These are phyloP conservation scores for Trichosporon inkin DNA, from an alignment of 1,284 basidiomycete species.

Conservation along the genomic window DNA sequence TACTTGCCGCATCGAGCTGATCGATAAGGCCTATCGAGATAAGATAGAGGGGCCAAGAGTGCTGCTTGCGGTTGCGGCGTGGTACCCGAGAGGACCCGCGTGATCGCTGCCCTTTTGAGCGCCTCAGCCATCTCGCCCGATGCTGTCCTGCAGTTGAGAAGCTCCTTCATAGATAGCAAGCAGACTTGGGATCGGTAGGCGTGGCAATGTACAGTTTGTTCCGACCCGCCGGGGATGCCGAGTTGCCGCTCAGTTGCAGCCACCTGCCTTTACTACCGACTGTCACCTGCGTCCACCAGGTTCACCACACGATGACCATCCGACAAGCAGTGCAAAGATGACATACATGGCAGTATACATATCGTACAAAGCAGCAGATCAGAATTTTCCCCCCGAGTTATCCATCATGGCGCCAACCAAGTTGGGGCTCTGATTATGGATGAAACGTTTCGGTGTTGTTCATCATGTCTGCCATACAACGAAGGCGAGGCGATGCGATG, in stretches of 20 bases:
- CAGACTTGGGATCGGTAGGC: no score
- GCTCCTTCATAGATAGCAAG: no score
- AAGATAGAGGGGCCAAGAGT: neutral
- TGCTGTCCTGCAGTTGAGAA: no score
- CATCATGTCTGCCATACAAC: neutral
- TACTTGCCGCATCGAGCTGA: neutral
- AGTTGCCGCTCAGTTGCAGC: no score
- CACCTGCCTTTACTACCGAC: no score
- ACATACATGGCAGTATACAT: neutral
- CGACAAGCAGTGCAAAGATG: neutral
- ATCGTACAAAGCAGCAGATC: slow-evolving; percentile 5
- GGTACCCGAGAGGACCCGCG: neutral
- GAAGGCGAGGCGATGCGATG: neutral
- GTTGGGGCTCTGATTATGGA: slow-evolving; percentile 5
- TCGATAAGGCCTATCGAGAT: neutral
- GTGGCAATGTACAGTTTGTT: no score
- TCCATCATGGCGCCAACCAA: slow-evolving; percentile 2
- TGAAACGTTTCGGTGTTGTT: slow-evolving; percentile 8
- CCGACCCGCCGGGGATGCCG: no score
- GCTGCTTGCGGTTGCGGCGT: neutral
- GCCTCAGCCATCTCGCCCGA: no score
- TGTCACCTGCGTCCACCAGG: no score
- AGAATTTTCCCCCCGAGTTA: slow-evolving; percentile 4
- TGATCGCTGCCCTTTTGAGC: no score
- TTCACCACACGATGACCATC: neutral